Conservation (phyloP, 2,329 filamentous ascomycete species). For the Phaeosphaeria sp. region DNA sequence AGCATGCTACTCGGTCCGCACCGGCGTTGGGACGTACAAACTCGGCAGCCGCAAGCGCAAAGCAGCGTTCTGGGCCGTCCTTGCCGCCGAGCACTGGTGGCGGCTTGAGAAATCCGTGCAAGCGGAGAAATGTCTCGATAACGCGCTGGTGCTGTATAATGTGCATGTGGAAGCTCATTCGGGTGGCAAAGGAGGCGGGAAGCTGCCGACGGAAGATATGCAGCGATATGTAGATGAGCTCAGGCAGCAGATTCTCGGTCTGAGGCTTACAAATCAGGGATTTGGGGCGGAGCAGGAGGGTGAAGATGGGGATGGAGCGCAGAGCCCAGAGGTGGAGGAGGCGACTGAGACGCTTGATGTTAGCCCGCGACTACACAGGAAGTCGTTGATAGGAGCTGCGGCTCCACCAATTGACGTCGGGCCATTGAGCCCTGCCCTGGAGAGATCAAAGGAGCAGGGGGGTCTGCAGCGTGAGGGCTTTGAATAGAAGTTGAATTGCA, state of each 20-base stretch:
- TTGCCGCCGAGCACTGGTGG: conserved; percentile 85
- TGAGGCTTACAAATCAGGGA: conserved; percentile 48
- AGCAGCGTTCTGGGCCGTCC: conserved; percentile 85
- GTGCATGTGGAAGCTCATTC: conserved; percentile 38
- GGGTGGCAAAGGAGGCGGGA: conserved; percentile 10
- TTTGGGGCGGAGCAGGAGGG: conserved; percentile 48
- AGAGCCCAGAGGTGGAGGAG: conserved; percentile 41
- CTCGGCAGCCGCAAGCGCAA: conserved; percentile 81
- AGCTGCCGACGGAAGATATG: conserved; percentile 60
- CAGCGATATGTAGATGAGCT: conserved; percentile 70
- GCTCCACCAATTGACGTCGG: conserved; percentile 34
- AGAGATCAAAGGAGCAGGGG: conserved; percentile 30
- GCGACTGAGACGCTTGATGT: conserved; percentile 45
- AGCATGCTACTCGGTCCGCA: conserved; percentile 79
- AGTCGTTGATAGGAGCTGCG: conserved; percentile 50
- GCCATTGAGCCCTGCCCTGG: conserved; percentile 37
- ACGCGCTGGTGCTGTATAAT: conserved; percentile 65
- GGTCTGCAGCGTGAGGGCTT: conserved; percentile 39
- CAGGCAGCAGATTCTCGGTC: conserved; percentile 64
- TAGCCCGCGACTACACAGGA: conserved; percentile 48
- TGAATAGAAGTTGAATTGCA: conserved; percentile 25
- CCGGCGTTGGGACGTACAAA: conserved; percentile 67
- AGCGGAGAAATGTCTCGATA: conserved; percentile 77
- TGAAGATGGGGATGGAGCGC: conserved; percentile 19
- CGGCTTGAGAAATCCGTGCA: conserved; percentile 77